phyloP scores from a whole-genome alignment of 2,329 filamentous ascomycete genomes.

The Fusarium equiseti region DNA sequence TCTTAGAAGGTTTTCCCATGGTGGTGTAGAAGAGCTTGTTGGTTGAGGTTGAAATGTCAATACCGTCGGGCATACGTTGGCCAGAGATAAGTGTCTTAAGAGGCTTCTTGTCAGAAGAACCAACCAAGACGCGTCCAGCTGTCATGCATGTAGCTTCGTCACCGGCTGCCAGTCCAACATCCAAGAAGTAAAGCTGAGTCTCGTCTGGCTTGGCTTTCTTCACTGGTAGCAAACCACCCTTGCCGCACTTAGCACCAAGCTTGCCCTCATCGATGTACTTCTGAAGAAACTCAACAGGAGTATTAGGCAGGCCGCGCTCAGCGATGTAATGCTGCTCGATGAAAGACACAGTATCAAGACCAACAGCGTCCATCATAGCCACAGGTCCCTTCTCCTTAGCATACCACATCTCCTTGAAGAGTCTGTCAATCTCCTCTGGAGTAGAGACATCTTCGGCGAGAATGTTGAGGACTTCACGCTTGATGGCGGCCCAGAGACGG shows the following conservation, averaged over 20 bases:
- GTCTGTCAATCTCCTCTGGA: slow-evolving; percentile 1
- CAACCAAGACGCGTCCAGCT: neutral
- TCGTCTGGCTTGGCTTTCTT: fast-evolving
- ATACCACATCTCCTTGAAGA: slow-evolving; percentile 20
- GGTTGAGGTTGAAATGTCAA: neutral
- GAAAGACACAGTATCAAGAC: slow-evolving; percentile 17
- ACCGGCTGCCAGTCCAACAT: fast-evolving
- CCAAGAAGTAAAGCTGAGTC: neutral
- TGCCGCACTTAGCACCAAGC: slow-evolving; percentile 9
- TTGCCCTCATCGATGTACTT: slow-evolving; percentile 11
- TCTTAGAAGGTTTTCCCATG: slow-evolving; percentile 1
- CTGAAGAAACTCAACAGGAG: slow-evolving; percentile 7
- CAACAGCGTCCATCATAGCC: slow-evolving; percentile 15
- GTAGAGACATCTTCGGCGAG: slow-evolving; percentile 3
- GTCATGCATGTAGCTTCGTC: neutral
- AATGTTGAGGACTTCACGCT: slow-evolving; percentile 1
- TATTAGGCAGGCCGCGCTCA: slow-evolving; percentile 1
- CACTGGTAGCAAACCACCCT: slow-evolving; percentile 6
- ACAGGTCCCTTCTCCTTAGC: slow-evolving; percentile 3
- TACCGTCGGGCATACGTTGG: slow-evolving; percentile 2
- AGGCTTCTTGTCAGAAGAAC: fast-evolving
- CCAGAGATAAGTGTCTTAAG: neutral
- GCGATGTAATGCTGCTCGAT: slow-evolving; percentile 19
- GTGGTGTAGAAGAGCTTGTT: neutral
- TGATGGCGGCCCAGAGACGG: slow-evolving; percentile 16